Percentiles rank a stretch among this genome's conserved stretches.
Conservation (phyloP, 768 basidiomycete genomes). For the Leccinum rimulosum region DNA sequence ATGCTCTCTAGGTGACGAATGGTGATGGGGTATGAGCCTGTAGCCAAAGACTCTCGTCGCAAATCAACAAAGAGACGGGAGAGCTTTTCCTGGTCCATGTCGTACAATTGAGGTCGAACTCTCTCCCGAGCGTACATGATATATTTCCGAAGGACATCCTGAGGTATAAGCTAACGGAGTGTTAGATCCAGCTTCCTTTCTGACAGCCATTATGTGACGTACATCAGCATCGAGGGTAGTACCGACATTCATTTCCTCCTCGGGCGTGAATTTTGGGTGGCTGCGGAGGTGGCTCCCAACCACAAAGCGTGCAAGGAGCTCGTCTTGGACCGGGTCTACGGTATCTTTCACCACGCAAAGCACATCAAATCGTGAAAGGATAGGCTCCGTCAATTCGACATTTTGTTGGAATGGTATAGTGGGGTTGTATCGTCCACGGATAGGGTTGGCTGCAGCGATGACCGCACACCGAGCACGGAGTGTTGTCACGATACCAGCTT, state of each 20-base stretch:
- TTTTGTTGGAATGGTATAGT: slow-evolving; percentile 99
- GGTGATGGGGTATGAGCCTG: slow-evolving; percentile 98
- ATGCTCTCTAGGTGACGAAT: slow-evolving; percentile 97
- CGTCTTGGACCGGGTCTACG: slow-evolving; percentile 96
- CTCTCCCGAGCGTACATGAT: slow-evolving; percentile 98
- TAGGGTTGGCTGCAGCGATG: slow-evolving; percentile 96
- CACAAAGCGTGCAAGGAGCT: slow-evolving; percentile 95
- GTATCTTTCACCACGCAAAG: slow-evolving; percentile 97
- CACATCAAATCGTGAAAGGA: slow-evolving; percentile 96
- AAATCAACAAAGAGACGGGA: slow-evolving; percentile 92
- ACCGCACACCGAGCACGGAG: slow-evolving; percentile 97
- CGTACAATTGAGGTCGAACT: slow-evolving; percentile 88
- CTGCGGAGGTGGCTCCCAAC: slow-evolving; percentile 94
- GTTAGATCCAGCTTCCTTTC: slow-evolving; percentile 11
- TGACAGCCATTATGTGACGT: slow-evolving; percentile 30
- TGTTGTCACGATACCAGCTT: slow-evolving; percentile 98
- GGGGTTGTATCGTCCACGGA: slow-evolving; percentile 96
- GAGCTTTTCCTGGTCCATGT: slow-evolving; percentile 95
- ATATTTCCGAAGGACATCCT: slow-evolving; percentile 94
- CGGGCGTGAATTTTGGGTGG: slow-evolving; percentile 88
- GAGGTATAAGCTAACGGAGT: slow-evolving; percentile 79
- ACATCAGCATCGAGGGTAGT: slow-evolving; percentile 90
- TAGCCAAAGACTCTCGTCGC: slow-evolving; percentile 92
- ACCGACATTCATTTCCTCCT: slow-evolving; percentile 93
- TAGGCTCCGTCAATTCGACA: slow-evolving; percentile 97